phyloP scores from a whole-genome alignment of 1,139 yeast species.

The Suhomyces coccinellae region DNA sequence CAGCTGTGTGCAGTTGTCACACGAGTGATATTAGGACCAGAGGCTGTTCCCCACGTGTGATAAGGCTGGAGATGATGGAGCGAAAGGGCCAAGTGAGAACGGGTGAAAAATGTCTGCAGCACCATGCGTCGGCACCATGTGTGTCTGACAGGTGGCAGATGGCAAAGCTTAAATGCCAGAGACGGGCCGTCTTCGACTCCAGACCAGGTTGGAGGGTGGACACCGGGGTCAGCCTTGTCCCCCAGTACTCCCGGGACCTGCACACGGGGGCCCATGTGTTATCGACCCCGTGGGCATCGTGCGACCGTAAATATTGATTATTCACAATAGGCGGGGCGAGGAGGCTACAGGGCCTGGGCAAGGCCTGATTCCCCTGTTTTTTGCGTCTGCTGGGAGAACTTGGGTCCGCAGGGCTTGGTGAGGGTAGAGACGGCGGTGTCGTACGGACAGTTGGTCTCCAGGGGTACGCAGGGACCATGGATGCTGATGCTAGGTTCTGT shows the following conservation, averaged over 20 bases:
- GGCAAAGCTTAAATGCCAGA: background rate
- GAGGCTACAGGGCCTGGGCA: background rate
- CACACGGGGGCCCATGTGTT: constrained; percentile 4
- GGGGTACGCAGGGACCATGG: background rate
- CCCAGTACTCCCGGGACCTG: background rate
- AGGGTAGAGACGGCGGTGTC: background rate
- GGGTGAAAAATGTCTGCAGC: background rate
- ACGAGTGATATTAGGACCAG: constrained; percentile 1
- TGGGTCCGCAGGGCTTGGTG: too few species aligned
- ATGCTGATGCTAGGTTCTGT: too few species aligned
- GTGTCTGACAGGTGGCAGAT: constrained; percentile 1
- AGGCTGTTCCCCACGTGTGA: constrained; percentile 4
- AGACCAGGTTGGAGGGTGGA: background rate
- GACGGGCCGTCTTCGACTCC: too few species aligned
- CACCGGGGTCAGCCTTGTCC: background rate
- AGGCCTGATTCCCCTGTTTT: background rate
- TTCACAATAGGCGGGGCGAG: background rate
- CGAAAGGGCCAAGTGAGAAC: background rate
- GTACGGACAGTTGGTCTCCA: background rate
- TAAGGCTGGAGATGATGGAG: background rate
- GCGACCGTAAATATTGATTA: constrained; percentile 6
- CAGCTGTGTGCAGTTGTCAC: constrained; percentile 4
- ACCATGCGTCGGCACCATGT: background rate
- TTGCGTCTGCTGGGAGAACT: background rate
- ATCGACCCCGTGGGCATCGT: constrained; percentile 8